phyloP scores from a whole-genome alignment of 345 rosid species.

The Moricandia moricandioides region DNA sequence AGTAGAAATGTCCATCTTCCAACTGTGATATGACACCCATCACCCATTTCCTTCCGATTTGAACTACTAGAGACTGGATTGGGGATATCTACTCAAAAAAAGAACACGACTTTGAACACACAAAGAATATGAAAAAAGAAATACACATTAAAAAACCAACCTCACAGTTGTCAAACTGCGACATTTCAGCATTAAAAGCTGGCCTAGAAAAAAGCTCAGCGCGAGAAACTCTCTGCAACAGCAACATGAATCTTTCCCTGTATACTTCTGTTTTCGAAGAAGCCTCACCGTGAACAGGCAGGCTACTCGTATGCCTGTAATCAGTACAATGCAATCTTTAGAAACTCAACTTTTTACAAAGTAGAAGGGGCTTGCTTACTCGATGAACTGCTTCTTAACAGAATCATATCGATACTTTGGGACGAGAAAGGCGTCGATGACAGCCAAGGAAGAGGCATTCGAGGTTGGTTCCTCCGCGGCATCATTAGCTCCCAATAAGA shows the following conservation, averaged over 20 bases:
- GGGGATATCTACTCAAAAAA: slow-evolving; percentile 63
- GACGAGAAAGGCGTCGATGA: slow-evolving; percentile 70
- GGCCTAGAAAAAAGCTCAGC: slow-evolving; percentile 74
- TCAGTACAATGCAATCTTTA: background rate
- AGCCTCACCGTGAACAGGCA: slow-evolving; percentile 78
- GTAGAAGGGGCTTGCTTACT: slow-evolving; percentile 41
- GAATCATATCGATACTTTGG: slow-evolving; percentile 76
- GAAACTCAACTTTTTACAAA: background rate
- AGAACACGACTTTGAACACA: background rate
- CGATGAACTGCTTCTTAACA: slow-evolving; percentile 70
- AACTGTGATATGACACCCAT: slow-evolving; percentile 96
- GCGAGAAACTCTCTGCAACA: slow-evolving; percentile 79
- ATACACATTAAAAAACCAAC: slow-evolving; percentile 31
- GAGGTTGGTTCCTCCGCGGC: slow-evolving; percentile 51
- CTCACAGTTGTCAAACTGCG: slow-evolving; percentile 67
- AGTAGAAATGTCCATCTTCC: slow-evolving; percentile 95
- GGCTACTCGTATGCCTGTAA: slow-evolving; percentile 54
- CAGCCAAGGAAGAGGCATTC: slow-evolving; percentile 46
- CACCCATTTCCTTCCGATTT: slow-evolving; percentile 80
- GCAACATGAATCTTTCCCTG: slow-evolving; percentile 70
- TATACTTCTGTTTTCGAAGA: slow-evolving; percentile 68
- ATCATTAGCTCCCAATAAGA: slow-evolving; percentile 64
- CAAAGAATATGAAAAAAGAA: background rate
- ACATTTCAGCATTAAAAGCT: slow-evolving; percentile 62
- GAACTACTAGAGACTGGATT: slow-evolving; percentile 74